Evolutionary conservation across 306 rosid species (phyloP).

Genomic region (Glycine tomentella): DNA sequence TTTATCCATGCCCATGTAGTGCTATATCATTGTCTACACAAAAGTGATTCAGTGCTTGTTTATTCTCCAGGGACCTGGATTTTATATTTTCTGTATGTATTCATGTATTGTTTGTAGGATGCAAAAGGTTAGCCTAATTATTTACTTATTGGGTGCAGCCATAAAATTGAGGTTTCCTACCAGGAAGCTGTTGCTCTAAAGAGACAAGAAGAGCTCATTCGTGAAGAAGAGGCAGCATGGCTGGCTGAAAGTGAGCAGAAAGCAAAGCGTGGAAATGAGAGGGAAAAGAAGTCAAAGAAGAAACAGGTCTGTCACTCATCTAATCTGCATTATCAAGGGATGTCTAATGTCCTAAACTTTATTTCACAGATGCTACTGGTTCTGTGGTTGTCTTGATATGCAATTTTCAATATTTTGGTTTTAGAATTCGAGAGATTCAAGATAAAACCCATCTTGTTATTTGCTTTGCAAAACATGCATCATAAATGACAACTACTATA

Average conservation of each 20-base stretch:
- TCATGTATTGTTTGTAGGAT: conserved; percentile 14
- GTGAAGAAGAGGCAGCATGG: conserved; percentile 98
- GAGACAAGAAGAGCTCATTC: conserved; percentile 98
- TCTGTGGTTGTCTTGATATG: conserved; percentile 36
- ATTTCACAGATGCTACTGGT: conserved; percentile 21
- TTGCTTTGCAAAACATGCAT: conserved; percentile 30
- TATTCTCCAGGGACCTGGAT: background rate
- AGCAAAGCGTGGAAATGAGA: conserved; percentile 83
- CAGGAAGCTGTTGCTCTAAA: conserved; percentile 97
- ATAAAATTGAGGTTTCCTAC: conserved; percentile 93
- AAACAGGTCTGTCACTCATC: conserved; percentile 66
- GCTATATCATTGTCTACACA: conserved; percentile 18
- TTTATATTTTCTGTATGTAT: conserved; percentile 33
- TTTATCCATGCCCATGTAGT: conserved; percentile 33
- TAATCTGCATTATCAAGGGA: conserved; percentile 18
- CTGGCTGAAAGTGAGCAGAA: conserved; percentile 92
- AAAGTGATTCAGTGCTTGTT: conserved; percentile 1
- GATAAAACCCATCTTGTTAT: background rate
- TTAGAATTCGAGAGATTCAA: background rate
- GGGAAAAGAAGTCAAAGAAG: conserved; percentile 91
- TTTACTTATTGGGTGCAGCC: conserved; percentile 68
- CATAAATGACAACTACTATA: background rate
- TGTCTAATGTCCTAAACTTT: conserved; percentile 15
- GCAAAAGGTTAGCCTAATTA: conserved; percentile 42
- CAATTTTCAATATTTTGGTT: conserved; percentile 28